These are phyloP conservation scores for Claviceps maximensis DNA, from an alignment of 2,329 filamentous ascomycete species.

Conservation along the genomic window DNA sequence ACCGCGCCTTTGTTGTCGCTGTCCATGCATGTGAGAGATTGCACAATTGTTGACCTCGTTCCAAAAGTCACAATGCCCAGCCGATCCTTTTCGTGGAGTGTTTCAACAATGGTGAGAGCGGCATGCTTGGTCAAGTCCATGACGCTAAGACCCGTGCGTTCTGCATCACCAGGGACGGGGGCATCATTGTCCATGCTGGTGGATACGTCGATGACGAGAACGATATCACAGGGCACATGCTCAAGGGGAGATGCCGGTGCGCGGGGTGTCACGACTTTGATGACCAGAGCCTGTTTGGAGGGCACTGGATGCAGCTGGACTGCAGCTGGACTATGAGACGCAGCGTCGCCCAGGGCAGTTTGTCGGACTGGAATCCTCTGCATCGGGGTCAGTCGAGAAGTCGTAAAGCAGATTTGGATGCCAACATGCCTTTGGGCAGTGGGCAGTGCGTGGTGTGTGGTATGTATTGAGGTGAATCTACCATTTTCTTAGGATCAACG, in stretches of 20 bases:
- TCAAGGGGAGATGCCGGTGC: constrained; percentile 7
- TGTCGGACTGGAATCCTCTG: background rate
- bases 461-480: no score
- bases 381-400: background rate
- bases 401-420: background rate
- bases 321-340: background rate
- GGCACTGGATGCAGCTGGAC: background rate
- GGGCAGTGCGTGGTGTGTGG: background rate
- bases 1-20: background rate
- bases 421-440: background rate
- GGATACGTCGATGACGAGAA: constrained; percentile 49
- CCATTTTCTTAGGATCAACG: background rate
- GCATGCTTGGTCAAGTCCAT: constrained; percentile 49
- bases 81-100: constrained; percentile 38
- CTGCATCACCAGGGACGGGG: constrained; percentile 31
- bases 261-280: background rate
- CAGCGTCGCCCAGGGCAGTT: background rate
- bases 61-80: background rate
- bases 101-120: constrained; percentile 43
- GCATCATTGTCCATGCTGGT: constrained; percentile 39
- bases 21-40: background rate
- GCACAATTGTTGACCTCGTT: background rate
- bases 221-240: constrained; percentile 44
- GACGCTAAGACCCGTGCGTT: constrained; percentile 38
- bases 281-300: background rate